phyloP scores from a whole-genome alignment of 495 filamentous ascomycete species.

The Aspergillus haitiensis region DNA sequence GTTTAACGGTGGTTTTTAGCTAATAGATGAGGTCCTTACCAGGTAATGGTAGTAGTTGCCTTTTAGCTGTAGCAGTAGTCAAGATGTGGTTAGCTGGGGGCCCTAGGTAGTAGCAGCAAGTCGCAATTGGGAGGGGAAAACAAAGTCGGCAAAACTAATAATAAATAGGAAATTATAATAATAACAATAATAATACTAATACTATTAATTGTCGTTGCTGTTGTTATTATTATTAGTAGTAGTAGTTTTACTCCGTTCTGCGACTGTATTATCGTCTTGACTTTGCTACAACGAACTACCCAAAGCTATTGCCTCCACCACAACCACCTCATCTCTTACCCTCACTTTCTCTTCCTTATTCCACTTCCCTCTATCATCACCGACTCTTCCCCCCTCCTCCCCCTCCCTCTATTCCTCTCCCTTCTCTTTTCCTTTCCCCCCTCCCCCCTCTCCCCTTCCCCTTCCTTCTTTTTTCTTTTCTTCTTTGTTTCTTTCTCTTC shows the following conservation, averaged over 20 bases:
- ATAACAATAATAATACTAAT: neutral
- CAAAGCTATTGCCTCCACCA: neutral
- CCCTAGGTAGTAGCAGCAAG: too few species aligned
- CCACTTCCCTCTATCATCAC: neutral
- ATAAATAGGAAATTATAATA: neutral
- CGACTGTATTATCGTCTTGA: neutral
- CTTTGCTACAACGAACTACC: neutral
- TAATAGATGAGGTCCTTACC: neutral
- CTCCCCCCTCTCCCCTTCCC: constrained; percentile 6
- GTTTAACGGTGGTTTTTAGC: neutral
- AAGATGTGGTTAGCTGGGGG: too few species aligned
- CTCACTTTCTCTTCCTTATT: constrained; percentile 12
- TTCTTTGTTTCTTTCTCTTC: constrained; percentile 17
- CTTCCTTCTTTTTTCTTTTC: constrained; percentile 12
- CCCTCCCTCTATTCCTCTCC: neutral
- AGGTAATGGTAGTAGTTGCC: too few species aligned
- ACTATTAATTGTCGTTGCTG: too few species aligned
- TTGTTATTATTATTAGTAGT: constrained; percentile 1
- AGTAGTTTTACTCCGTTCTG: constrained; percentile 4
- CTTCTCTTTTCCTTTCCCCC: neutral
- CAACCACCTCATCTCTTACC: neutral
- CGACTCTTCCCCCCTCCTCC: neutral
- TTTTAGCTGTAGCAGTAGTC: too few species aligned
- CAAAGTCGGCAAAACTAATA: neutral
- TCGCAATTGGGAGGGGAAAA: neutral